Evolutionary conservation across 2,329 filamentous ascomycete genomes (phyloP), one percentile per base, ranked within the genome.

Genomic region (Ilyonectria mors-panacis): DNA sequence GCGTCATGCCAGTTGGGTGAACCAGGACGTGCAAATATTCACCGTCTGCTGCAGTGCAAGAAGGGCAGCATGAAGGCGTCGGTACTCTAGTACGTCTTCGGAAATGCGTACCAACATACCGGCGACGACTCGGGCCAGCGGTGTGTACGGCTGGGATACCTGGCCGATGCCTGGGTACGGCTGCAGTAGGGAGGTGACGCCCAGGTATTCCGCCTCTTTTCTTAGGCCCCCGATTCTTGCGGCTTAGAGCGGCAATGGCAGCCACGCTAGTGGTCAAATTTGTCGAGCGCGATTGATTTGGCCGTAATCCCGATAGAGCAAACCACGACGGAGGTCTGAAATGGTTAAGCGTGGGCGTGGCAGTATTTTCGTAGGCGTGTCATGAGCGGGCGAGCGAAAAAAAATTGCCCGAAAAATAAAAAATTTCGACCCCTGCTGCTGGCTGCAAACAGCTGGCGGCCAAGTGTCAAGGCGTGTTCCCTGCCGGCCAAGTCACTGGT

Each of bases 181-280:
- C 65, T 70, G 69, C 48, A 70, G 65, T 61, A 60, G 68, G 63
- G 69, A 72, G 65, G 73, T 75, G 64, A 67, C 60, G 33, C 44
- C 35, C 23, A 69, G 33, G 64, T 69, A 67, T n/a, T 54, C 50
- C 48, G 48, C 47, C 45, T 47, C 37, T 54, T 67, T 65, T n/a
- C 53, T 53, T 54, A 37, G 62, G 67, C 59, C 65, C 65, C 65
- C 65, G 63, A 73, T 69, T 74, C 65, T 70, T 63, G 70, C 74
- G 74, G 74, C 73, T 76, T 76, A 69, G 71, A 75, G 73, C 75
- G 75, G 73, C 73, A 75, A 77, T 71, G 73, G 67, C 67, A 75
- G 58, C 65, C 68, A 64, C 69, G 66, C 73, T 76, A 75, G 73
- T 21, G 62, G 54, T 58, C 57, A 68, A 68, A 67, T 66, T 63